Percentiles rank a stretch among this genome's conserved stretches.
Evolutionary conservation across 306 rosid genomes (phyloP).

Genomic region (Citrullus mucosospermus): DNA sequence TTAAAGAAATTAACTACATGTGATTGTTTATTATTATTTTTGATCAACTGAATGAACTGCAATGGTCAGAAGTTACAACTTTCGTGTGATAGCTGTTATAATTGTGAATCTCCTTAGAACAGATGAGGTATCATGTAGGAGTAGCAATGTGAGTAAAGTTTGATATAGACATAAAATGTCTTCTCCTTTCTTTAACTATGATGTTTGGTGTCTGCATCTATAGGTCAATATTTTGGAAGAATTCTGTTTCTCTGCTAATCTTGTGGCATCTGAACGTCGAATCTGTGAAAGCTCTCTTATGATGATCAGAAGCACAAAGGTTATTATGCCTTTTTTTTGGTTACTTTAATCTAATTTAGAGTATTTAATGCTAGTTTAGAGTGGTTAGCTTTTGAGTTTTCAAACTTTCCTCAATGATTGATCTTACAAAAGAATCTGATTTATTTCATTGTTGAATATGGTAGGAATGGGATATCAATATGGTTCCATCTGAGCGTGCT

Average conservation of each 20-base stretch:
- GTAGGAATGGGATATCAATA: conserved; percentile 36
- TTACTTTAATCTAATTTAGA: neutral
- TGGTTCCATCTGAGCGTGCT: conserved; percentile 29
- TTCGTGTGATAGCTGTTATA: neutral
- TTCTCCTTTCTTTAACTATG: neutral
- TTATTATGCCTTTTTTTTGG: neutral
- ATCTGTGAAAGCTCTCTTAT: conserved; percentile 19
- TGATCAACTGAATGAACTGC: neutral
- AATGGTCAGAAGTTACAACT: neutral
- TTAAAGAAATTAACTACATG: neutral
- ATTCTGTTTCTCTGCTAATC: conserved; percentile 22
- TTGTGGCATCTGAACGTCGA: conserved; percentile 18
- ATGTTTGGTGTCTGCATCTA: conserved; percentile 8
- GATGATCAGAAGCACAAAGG: conserved; percentile 29
- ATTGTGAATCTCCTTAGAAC: neutral
- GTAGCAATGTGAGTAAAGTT: neutral
- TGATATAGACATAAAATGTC: neutral
- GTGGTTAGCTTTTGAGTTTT: neutral
- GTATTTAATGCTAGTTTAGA: neutral
- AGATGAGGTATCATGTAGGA: neutral
- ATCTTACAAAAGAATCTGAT: neutral
- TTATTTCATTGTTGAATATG: conserved; percentile 6
- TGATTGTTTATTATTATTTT: neutral
- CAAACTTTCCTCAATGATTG: neutral
- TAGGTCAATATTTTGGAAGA: conserved; percentile 40